phyloP scores from a whole-genome alignment of 2,329 filamentous ascomycete genomes.

The Tolypocladium amazonense region DNA sequence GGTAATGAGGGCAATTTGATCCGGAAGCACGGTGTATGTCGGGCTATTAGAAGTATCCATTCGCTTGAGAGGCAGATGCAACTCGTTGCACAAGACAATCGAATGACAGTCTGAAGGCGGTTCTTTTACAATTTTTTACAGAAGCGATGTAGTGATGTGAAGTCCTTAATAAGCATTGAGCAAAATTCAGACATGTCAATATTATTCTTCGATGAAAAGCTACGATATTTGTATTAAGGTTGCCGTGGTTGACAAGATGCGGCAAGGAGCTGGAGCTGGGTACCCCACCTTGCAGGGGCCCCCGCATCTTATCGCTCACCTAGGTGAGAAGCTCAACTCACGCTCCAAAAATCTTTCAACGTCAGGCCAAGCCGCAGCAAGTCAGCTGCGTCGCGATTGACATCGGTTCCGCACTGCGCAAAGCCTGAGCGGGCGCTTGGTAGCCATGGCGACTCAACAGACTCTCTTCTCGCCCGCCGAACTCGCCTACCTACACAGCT shows the following conservation, averaged over 20 bases:
- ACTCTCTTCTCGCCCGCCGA: slow-evolving; percentile 86
- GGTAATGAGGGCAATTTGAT: neutral
- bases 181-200: neutral
- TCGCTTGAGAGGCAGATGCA: neutral
- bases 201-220: neutral
- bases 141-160: neutral
- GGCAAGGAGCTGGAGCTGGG: neutral
- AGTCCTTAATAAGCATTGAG: neutral
- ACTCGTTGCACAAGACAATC: neutral
- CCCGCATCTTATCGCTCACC: slow-evolving; percentile 22
- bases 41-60: neutral
- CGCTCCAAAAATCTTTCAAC: slow-evolving; percentile 13
- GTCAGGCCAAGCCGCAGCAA: slow-evolving; percentile 4
- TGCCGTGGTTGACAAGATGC: neutral
- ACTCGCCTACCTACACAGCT: slow-evolving; percentile 86
- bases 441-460: slow-evolving; percentile 53
- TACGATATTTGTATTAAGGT: no score
- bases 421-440: neutral
- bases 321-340: slow-evolving; percentile 15
- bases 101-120: neutral
- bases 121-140: neutral
- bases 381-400: neutral
- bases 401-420: neutral
- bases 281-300: neutral
- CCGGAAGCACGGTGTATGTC: neutral